phyloP scores from a whole-genome alignment of 176 grass and related monocot species.

The Melocanna baccifera region DNA sequence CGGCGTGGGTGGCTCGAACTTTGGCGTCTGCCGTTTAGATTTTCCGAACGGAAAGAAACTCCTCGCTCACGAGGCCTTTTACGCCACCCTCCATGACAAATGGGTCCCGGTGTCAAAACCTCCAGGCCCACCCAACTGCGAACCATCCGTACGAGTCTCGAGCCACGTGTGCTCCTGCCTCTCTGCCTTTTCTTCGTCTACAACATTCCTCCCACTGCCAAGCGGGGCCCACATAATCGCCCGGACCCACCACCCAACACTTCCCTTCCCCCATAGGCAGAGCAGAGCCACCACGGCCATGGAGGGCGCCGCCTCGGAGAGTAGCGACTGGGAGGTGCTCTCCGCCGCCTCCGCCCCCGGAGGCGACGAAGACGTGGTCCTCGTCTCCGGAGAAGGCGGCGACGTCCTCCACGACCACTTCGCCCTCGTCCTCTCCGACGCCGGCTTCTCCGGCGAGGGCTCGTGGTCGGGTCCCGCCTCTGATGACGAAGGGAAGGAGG shows the following conservation, averaged over 20 bases:
- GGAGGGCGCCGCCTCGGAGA: slow-evolving; percentile 46
- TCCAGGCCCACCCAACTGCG: neutral
- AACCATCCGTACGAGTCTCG: neutral
- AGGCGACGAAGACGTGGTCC: neutral
- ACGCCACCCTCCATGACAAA: neutral
- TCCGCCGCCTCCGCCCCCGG: slow-evolving; percentile 38
- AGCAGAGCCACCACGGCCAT: slow-evolving; percentile 19
- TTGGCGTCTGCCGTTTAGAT: too few relatives aligned
- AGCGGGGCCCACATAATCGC: neutral
- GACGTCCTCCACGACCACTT: neutral
- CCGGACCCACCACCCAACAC: neutral
- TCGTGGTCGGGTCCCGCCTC: neutral
- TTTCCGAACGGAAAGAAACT: too few relatives aligned
- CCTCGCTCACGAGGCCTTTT: too few relatives aligned
- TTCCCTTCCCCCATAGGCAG: neutral
- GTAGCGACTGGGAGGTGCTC: slow-evolving; percentile 61
- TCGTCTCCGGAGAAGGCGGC: slow-evolving; percentile 23
- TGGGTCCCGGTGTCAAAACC: neutral
- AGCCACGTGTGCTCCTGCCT: neutral
- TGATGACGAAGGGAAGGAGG: neutral
- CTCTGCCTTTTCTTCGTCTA: neutral
- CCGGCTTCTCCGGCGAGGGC: neutral
- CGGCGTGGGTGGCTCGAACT: too few relatives aligned
- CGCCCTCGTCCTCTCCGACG: neutral
- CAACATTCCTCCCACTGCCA: neutral